phyloP scores from a whole-genome alignment of 768 basidiomycete species.

The Xerocomellus chrysenteron region DNA sequence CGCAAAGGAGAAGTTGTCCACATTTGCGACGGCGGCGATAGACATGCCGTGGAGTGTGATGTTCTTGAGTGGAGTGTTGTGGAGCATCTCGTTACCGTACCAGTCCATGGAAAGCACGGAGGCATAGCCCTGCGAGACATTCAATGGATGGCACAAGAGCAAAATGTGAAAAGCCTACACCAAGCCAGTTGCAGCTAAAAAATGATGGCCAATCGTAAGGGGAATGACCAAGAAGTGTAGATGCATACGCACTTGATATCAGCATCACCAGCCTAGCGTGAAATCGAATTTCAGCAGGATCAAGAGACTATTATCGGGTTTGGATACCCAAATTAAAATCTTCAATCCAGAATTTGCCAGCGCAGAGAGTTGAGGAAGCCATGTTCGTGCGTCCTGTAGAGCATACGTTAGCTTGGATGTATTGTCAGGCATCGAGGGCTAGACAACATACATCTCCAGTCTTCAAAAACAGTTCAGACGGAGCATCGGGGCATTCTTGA shows the following conservation, averaged over 20 bases:
- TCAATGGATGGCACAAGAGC: neutral
- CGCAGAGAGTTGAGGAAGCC: slow-evolving; percentile 37
- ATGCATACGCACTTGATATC: slow-evolving; percentile 25
- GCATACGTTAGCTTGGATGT: neutral
- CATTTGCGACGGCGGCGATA: slow-evolving; percentile 62
- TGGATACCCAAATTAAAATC: slow-evolving; percentile 40
- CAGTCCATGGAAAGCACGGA: slow-evolving; percentile 45
- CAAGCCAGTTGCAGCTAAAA: slow-evolving; percentile 23
- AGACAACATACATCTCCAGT: slow-evolving; percentile 56
- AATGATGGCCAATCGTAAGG: neutral
- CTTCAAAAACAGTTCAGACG: slow-evolving; percentile 40
- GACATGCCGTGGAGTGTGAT: slow-evolving; percentile 54
- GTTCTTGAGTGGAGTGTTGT: slow-evolving; percentile 44
- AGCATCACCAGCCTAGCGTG: slow-evolving; percentile 26
- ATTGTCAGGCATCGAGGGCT: neutral
- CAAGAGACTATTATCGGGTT: neutral
- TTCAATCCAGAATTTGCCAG: slow-evolving; percentile 38
- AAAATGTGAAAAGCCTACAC: slow-evolving; percentile 30
- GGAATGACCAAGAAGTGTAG: neutral
- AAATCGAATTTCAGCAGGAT: neutral
- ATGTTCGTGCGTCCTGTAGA: slow-evolving; percentile 36
- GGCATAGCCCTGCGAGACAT: slow-evolving; percentile 29
- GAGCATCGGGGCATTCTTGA: slow-evolving; percentile 46
- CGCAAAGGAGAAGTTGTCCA: slow-evolving; percentile 69
- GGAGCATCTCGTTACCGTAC: slow-evolving; percentile 43